Evolutionary conservation across 2,329 filamentous ascomycete genomes (phyloP).

Genomic region (Aspergillus candidus): DNA sequence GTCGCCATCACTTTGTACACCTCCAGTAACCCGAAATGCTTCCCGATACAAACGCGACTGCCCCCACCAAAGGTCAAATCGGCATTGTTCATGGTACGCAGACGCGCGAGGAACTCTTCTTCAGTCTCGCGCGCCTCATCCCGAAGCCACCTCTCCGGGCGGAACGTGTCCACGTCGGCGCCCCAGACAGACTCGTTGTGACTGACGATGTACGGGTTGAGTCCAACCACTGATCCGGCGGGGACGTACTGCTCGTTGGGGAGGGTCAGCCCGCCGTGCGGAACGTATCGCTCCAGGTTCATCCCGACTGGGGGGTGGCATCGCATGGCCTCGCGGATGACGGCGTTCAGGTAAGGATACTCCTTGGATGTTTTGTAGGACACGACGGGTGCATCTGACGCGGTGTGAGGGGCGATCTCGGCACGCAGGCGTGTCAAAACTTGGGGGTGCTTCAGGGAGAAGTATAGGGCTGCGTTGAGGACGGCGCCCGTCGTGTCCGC

Average conservation of each 20-base stretch:
- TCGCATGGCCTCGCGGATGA: slow-evolving; percentile 48
- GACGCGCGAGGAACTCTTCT: slow-evolving; percentile 28
- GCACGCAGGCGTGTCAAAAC: slow-evolving; percentile 11
- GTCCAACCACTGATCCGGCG: slow-evolving; percentile 28
- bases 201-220: slow-evolving; percentile 33
- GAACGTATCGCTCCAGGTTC: slow-evolving; percentile 47
- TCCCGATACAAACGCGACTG: slow-evolving; percentile 51
- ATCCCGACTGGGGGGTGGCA: slow-evolving; percentile 46
- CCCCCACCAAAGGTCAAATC: slow-evolving; percentile 49
- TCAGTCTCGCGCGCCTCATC: slow-evolving; percentile 25
- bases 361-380: slow-evolving; percentile 16
- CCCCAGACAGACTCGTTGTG: slow-evolving; percentile 42
- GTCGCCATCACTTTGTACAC: slow-evolving; percentile 56
- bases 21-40: slow-evolving; percentile 51
- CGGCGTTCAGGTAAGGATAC: slow-evolving; percentile 44
- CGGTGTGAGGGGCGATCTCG: slow-evolving; percentile 11
- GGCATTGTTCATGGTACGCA: slow-evolving; percentile 34
- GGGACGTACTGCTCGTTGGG: slow-evolving; percentile 31
- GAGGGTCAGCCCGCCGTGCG: slow-evolving; percentile 26
- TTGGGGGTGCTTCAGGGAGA: slow-evolving; percentile 15
- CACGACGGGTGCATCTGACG: slow-evolving; percentile 11
- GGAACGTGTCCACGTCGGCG: slow-evolving; percentile 40
- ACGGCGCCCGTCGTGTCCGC: slow-evolving; percentile 35
- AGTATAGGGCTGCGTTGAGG: slow-evolving; percentile 25
- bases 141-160: slow-evolving; percentile 46